These are phyloP conservation scores for Citeromyces siamensis DNA, from an alignment of 1,139 yeast species.

Conservation along the genomic window DNA sequence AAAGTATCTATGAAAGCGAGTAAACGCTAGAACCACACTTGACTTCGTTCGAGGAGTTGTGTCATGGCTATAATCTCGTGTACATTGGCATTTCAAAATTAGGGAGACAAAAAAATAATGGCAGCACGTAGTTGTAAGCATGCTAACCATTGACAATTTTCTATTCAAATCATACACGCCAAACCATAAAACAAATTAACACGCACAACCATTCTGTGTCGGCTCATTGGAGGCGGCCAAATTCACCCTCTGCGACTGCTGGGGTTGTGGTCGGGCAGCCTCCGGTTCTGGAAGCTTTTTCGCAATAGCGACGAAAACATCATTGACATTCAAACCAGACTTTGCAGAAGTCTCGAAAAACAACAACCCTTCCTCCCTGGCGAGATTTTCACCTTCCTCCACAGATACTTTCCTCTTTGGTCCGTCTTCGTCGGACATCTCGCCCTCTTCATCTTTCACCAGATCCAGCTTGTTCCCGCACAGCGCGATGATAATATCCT, in stretches of 20 bases:
- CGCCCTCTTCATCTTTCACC: conserved; percentile 21
- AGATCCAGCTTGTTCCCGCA: conserved; percentile 91
- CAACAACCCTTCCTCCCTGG: conserved; percentile 74
- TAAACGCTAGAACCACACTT: too few relatives aligned
- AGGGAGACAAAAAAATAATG: not conserved
- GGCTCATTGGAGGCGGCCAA: not conserved
- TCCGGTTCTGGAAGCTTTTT: conserved; percentile 53
- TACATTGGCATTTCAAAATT: too few relatives aligned
- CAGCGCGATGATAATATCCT: conserved; percentile 82
- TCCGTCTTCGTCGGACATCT: conserved; percentile 20
- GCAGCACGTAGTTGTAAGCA: too few relatives aligned
- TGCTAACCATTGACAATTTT: too few relatives aligned
- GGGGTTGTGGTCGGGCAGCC: not conserved
- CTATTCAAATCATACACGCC: too few relatives aligned
- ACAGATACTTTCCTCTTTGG: conserved; percentile 66
- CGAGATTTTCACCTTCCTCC: conserved; percentile 76
- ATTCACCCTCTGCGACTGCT: not conserved
- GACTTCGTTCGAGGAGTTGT: too few relatives aligned
- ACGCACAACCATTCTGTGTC: not conserved
- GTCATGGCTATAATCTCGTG: too few relatives aligned
- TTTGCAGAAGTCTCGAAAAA: conserved; percentile 96
- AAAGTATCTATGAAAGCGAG: too few relatives aligned
- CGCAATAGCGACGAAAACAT: conserved; percentile 86
- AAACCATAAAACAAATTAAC: not conserved
- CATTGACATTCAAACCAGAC: conserved; percentile 83